Base-by-base conservation (phyloP, 2,329 filamentous ascomycete species). In the Fusarium incarnatum region DNA sequence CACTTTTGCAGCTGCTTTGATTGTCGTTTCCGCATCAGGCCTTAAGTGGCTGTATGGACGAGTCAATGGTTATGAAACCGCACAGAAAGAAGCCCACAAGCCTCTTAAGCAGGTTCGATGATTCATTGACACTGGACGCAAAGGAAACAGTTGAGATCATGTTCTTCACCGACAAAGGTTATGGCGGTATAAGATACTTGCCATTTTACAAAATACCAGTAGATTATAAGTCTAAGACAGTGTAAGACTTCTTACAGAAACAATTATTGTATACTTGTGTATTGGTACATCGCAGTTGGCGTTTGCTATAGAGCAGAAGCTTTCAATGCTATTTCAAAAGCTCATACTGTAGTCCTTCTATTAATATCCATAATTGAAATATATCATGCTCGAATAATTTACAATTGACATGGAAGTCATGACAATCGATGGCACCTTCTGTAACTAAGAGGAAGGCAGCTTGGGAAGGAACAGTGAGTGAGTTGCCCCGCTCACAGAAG, bases 21-120 rank as follows among this genome's bases (percentile, higher is more conserved):
- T 97, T 88, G 90, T 92, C 4, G 78, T 83, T 5, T 93, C 89
- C 70, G 94, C 92, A 0, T 81, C 88, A 23, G 80, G 84, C 12
- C 81, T 97, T 67, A 91, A 94, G 77, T 91, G 86, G 85, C 67
- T 92, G 2, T 93, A 97, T 79, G 87, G 86, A 4, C 83, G 83
- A 55, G 77, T 92, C 27, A 94, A 94, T 77, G 90, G 90, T 13
- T 79, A 84, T 46, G 81, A 84, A 6, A 53, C 70, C 75, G 61
- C 79, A 78, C 65, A 71, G 41, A 62, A 56, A 27, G 76, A 79
- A 48, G 75, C 75, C 5, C 62, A 75, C 48, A 77, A 74, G 32
- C 75, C 77, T 37, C 67, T 77, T 9, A 79, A 78, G 65, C 79
- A 79, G 62, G 40, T 77, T 13, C 66, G 78, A 44, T 79, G 70